Percentiles rank a stretch among this genome's conserved stretches.
phyloP scores from a whole-genome alignment of 495 filamentous ascomycete genomes.

The Aspergillus funiculosus region DNA sequence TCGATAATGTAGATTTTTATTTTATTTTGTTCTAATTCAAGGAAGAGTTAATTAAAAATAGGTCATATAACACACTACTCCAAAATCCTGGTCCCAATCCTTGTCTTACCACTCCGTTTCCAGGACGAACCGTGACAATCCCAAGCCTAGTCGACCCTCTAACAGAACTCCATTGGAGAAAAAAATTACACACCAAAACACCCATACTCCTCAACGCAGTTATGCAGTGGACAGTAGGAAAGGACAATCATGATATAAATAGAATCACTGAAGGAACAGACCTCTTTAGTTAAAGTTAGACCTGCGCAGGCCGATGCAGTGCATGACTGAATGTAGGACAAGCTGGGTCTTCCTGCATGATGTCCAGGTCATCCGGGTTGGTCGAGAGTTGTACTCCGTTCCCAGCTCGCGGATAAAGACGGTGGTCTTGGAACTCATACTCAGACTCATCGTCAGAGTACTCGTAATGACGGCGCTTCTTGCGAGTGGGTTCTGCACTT shows the following conservation, averaged over 20 bases:
- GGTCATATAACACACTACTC: neutral
- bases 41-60: neutral
- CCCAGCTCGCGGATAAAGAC: constrained; percentile 62
- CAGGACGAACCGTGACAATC: no score
- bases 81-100: neutral
- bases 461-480: constrained; percentile 12
- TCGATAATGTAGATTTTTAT: neutral
- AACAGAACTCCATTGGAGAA: no score
- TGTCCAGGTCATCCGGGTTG: constrained; percentile 34
- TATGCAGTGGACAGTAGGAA: neutral
- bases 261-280: neutral
- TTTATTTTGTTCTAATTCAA: no score
- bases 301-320: constrained; percentile 23
- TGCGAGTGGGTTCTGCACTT: neutral
- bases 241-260: constrained; percentile 3
- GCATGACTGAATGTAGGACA: constrained; percentile 43
- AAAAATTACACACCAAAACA: neutral
- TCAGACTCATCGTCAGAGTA: constrained; percentile 29
- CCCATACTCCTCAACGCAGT: neutral
- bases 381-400: constrained; percentile 40
- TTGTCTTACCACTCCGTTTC: no score
- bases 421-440: constrained; percentile 42
- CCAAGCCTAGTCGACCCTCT: no score
- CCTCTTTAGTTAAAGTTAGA: constrained; percentile 6
- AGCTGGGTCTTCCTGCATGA: constrained; percentile 39